Evolutionary conservation across 306 rosid genomes (phyloP).

Genomic region (Alnus glutinosa): DNA sequence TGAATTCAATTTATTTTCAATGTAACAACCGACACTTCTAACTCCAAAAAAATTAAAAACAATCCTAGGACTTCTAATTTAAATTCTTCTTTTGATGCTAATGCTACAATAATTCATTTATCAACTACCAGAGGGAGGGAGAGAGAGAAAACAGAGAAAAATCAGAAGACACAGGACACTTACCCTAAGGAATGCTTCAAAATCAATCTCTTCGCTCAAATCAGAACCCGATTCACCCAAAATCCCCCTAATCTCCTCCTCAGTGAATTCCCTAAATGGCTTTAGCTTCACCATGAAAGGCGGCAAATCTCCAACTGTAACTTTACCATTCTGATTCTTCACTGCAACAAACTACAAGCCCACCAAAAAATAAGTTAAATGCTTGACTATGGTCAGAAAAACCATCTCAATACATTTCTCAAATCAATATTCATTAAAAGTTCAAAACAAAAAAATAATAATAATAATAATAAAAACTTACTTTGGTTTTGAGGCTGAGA

Average conservation of each 20-base stretch:
- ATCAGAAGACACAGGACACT: slow-evolving; percentile 27
- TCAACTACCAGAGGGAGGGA: background rate
- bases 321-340: slow-evolving; percentile 73
- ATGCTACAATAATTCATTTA: background rate
- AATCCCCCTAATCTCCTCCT: slow-evolving; percentile 65
- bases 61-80: background rate
- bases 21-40: background rate
- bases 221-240: slow-evolving; percentile 61
- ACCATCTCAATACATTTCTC: background rate
- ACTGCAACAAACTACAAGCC: slow-evolving; percentile 51
- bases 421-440: slow-evolving; percentile 14
- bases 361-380: slow-evolving; percentile 20
- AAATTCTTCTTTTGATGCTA: background rate
- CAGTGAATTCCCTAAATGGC: slow-evolving; percentile 61
- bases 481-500: slow-evolving; percentile 78
- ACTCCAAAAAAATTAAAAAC: slow-evolving; percentile 6
- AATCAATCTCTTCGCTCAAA: slow-evolving; percentile 66
- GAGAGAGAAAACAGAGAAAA: background rate
- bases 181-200: slow-evolving; percentile 85
- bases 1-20: slow-evolving; percentile 13
- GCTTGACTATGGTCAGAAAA: slow-evolving; percentile 13
- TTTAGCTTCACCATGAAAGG: slow-evolving; percentile 64
- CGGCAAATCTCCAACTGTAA: slow-evolving; percentile 68
- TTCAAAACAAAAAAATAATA: slow-evolving; percentile 9
- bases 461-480: slow-evolving; percentile 41